phyloP scores from a whole-genome alignment of 805 yeast genomes.

The Candida ponderosae region DNA sequence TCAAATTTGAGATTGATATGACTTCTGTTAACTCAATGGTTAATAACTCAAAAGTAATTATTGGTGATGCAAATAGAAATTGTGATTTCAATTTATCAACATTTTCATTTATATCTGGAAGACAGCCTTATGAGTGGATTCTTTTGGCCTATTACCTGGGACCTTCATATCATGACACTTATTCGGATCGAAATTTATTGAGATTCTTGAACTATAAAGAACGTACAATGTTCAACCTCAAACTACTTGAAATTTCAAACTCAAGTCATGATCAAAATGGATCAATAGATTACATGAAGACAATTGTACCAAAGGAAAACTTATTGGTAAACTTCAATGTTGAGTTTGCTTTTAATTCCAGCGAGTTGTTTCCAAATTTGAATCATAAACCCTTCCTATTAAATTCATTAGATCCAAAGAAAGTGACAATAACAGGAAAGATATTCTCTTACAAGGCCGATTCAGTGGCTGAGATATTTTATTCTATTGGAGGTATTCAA shows the following conservation, averaged over 20 bases:
- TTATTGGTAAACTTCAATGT: slow-evolving; percentile 13
- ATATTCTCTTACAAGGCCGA: slow-evolving; percentile 2
- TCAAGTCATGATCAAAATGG: slow-evolving; percentile 10
- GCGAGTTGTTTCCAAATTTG: neutral
- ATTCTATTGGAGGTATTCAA: slow-evolving; percentile 43
- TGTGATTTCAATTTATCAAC: slow-evolving; percentile 19
- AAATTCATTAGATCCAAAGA: neutral
- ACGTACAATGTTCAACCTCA: slow-evolving; percentile 27
- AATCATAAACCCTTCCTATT: slow-evolving; percentile 1
- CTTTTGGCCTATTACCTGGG: slow-evolving; percentile 38
- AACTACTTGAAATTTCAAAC: slow-evolving; percentile 23
- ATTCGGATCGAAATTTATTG: slow-evolving; percentile 28
- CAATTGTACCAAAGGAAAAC: slow-evolving; percentile 10
- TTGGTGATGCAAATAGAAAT: slow-evolving; percentile 8
- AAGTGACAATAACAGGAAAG: slow-evolving; percentile 3
- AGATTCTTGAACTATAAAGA: slow-evolving; percentile 32
- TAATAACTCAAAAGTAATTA: neutral
- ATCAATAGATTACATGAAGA: slow-evolving; percentile 9
- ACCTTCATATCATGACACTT: slow-evolving; percentile 40
- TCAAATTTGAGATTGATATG: slow-evolving; percentile 1
- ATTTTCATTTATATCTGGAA: slow-evolving; percentile 29
- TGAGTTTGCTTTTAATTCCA: slow-evolving; percentile 2
- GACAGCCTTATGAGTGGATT: slow-evolving; percentile 44
- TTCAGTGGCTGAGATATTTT: slow-evolving; percentile 13
- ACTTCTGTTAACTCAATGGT: neutral